Base-by-base conservation (phyloP, 2,329 filamentous ascomycete genomes). In the Chaetothyriales sp. region DNA sequence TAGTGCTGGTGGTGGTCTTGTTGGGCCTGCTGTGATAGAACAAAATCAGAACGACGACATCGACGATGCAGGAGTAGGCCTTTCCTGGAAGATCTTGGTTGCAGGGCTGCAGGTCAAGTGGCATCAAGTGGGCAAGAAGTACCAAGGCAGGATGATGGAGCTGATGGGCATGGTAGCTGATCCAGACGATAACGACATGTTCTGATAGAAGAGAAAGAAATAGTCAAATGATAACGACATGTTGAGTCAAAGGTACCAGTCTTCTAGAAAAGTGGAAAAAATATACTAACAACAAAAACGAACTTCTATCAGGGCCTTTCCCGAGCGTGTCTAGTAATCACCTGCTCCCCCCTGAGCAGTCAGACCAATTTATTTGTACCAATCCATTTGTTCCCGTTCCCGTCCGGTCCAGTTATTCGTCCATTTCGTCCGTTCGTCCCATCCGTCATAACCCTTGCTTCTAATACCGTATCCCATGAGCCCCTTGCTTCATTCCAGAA, bases 101-200 rank as follows among this genome's bases (percentile, higher is more conserved):
- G 85, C 84, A 53, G 80, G 83, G 55, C 79, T 90, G 28, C 83
- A 87, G 70, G 85, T 96, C 32, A 83, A 83, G 62, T 73, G 88
- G 58, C 77, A 81, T 46, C 89, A 95, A 66, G 80, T 61, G 10
- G 60, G 57, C 26, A 51, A 53, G 47, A 60, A 54, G 48, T 61
- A 57, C 48, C 59, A 60, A 52, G 57, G 57, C 6, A 49, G 54
- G 47, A 58, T 61, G 54, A 44, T 61, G 39, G 59, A 58, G 10
- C 50, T 61, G 53, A 53, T 57, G 53, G 56, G 55, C 5, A 47
- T 47, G 19, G 45, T 26, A 18, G 45, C 20, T 4, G 32, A 39
- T 15, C 10, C 12, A 39, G 32, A 39, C 32, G 32, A 39, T 15
- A 39, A 39, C 32, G 32, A 39, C 12, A 12, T 39, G 32, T 39